phyloP scores from a whole-genome alignment of 176 grass and related monocot species.

The Sorghum bicolor region DNA sequence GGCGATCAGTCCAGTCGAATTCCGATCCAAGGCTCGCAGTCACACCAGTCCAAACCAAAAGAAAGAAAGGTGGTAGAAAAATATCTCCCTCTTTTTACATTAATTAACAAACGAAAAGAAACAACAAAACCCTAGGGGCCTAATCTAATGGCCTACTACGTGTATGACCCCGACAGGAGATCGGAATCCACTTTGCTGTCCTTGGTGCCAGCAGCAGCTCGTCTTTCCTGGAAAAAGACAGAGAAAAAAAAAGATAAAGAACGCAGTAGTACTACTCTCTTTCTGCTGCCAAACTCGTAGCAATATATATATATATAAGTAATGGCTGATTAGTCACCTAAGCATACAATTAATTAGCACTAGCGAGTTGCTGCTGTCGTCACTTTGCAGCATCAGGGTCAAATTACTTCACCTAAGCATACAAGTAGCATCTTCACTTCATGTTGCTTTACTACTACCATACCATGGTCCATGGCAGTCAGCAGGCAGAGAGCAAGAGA shows the following conservation, averaged over 20 bases:
- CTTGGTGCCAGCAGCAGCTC: not conserved
- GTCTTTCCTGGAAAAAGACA: constrained; percentile 21
- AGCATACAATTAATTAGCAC: not conserved
- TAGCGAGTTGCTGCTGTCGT: not conserved
- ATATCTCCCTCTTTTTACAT: not conserved
- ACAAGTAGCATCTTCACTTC: not conserved
- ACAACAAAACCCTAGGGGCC: not conserved
- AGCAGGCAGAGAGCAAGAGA: not conserved
- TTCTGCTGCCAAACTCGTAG: constrained; percentile 1
- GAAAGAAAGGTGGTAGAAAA: not conserved
- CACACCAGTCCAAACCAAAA: not conserved
- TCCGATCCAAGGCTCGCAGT: not conserved
- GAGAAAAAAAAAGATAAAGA: not conserved
- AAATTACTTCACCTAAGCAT: not conserved
- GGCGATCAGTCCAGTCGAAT: constrained; percentile 27
- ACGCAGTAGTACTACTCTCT: not conserved
- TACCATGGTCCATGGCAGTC: not conserved
- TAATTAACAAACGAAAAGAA: constrained; percentile 23
- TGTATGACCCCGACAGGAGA: constrained; percentile 35
- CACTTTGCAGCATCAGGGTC: not conserved
- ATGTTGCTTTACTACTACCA: not conserved
- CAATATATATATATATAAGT: not conserved
- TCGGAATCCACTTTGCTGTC: constrained; percentile 25
- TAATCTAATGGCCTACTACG: not conserved
- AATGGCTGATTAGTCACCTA: not conserved